Evolutionary conservation across 108 stramenopile genomes (phyloP), one percentile per base, ranked within the genome.

Genomic region (Skeletonema marinoi): DNA sequence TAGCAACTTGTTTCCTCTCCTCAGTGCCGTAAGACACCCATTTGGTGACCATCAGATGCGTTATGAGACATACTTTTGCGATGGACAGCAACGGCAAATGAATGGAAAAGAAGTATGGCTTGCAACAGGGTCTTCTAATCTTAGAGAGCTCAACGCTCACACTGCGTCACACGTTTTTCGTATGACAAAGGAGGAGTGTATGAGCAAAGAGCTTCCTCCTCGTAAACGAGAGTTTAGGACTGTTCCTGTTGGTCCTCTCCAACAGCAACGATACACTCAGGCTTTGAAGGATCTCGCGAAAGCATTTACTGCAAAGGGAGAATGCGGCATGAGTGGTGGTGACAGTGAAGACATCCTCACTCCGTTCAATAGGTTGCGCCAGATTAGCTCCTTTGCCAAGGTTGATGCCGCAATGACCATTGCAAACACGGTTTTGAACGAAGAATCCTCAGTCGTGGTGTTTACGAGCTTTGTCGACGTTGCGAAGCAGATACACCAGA

Each of bases 161-260:
- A 86, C 80, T 1, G 78, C 82, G 30, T 90, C 91, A n/a, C 90
- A 91, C 62, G 71, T 92, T 29, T 80, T 96, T 19, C 82, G 92
- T 42, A 84, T 88, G 82, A 92, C 92, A 13, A 96, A 96, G 81
- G 91, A 96, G n/a, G 86, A 91, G 61, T 91, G 89, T 67, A 75
- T 96, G 32, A 73, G 67, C 16, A 83, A 80, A 38, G 85, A 88
- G 17, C 66, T 96, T 50, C 88, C 89, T 70, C 87, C 85, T 1
- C 81, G 84, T 70, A 93, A 79, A 41, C 88, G 90, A 7, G 85
- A 87, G n/a, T 35, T 79, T 41, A 64, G 78, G n/a, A 70, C 81
- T 6, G 86, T 95, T 21, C 89, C 88, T 3, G 85, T 95, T 32
- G 79, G 85, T 56, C 77, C 78, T 32, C 83, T 86, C 10, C 68